Evolutionary conservation across 208 protist species (phyloP).

Genomic region (Leishmania tarentolae): DNA sequence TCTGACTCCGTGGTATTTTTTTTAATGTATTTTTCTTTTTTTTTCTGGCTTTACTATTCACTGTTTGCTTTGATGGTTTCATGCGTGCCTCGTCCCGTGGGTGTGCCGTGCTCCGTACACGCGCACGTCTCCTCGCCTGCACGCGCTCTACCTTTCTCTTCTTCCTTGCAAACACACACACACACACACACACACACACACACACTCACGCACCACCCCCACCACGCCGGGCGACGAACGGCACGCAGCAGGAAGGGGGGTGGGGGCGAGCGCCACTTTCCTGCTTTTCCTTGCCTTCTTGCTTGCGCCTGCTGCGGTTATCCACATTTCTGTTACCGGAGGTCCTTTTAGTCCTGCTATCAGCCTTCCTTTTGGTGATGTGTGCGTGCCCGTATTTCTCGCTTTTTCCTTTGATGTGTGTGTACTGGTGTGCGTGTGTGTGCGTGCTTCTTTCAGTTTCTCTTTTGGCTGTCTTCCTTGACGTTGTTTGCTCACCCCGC

Average conservation of each 20-base stretch:
- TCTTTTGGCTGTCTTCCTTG: background rate
- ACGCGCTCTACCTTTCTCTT: background rate
- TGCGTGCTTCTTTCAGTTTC: background rate
- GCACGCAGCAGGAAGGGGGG: no score
- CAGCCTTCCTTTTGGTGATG: background rate
- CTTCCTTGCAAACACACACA: background rate
- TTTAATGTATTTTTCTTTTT: constrained; percentile 18
- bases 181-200: background rate
- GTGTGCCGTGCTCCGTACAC: background rate
- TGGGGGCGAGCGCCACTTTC: background rate
- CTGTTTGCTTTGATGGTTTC: background rate
- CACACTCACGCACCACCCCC: no score
- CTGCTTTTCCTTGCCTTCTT: background rate
- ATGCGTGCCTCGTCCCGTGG: background rate
- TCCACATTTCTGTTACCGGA: background rate
- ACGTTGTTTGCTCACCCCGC: background rate
- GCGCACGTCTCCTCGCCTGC: background rate
- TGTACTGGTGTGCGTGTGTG: background rate
- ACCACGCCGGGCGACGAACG: background rate
- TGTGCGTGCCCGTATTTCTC: background rate
- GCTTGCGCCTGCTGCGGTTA: background rate
- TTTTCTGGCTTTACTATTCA: constrained; percentile 12
- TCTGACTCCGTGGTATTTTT: background rate
- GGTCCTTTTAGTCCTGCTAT: background rate
- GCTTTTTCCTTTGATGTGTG: no score